phyloP scores from a whole-genome alignment of 2,329 filamentous ascomycete species.

The Purpureocillium lavendulum region DNA sequence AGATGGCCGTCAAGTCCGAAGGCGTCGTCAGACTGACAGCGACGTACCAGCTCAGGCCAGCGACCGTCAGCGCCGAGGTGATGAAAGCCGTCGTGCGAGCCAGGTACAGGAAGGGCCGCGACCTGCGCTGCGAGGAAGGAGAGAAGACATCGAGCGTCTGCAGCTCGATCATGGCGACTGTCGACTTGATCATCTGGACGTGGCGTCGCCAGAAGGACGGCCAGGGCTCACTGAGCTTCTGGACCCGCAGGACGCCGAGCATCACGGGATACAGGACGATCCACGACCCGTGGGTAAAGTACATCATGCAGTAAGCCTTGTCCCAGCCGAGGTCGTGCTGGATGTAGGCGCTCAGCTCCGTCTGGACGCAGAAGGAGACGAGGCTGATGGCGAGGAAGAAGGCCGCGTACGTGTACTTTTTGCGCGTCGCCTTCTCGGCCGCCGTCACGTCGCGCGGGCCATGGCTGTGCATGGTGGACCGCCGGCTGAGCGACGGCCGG shows the following conservation, averaged over 20 bases:
- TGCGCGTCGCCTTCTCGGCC: constrained; percentile 45
- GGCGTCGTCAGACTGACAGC: constrained; percentile 90
- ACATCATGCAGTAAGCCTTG: constrained; percentile 99
- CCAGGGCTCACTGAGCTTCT: constrained; percentile 75
- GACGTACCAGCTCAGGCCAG: constrained; percentile 90
- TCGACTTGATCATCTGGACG: constrained; percentile 40
- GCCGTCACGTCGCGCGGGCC: constrained; percentile 50
- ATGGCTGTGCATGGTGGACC: constrained; percentile 67
- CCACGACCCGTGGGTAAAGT: constrained; percentile 95
- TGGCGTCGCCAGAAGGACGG: constrained; percentile 71
- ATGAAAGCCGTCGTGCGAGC: constrained; percentile 70
- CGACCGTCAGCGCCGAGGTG: constrained; percentile 79
- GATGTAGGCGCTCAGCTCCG: constrained; percentile 90
- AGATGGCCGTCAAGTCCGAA: constrained; percentile 92
- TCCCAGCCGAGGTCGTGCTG: constrained; percentile 89
- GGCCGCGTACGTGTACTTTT: constrained; percentile 79
- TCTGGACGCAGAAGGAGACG: constrained; percentile 86
- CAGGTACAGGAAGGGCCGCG: constrained; percentile 58
- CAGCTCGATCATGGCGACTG: constrained; percentile 75
- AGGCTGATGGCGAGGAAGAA: constrained; percentile 78
- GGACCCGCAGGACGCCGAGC: constrained; percentile 69
- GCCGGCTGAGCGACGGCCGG: constrained; percentile 22
- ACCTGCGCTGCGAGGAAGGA: constrained; percentile 22
- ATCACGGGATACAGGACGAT: constrained; percentile 79
- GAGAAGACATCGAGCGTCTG: constrained; percentile 61